Conservation (phyloP, 2,329 filamentous ascomycete species). For the Stenocarpella maydis region DNA sequence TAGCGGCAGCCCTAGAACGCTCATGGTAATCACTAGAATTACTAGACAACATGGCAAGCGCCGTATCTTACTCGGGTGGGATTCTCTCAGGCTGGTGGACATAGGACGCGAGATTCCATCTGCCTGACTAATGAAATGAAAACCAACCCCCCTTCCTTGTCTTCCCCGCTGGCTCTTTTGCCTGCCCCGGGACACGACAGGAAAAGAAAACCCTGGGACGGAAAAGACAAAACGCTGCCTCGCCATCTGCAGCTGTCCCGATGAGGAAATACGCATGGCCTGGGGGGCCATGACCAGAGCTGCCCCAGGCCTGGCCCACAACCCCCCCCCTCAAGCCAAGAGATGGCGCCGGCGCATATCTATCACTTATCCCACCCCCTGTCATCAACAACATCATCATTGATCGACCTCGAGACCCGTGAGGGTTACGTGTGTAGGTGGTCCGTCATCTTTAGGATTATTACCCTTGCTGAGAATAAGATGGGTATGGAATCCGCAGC, state of each 20-base stretch:
- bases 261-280: conserved; percentile 15
- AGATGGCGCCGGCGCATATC: conserved; percentile 15
- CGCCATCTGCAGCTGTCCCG: conserved; percentile 27
- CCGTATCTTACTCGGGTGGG: conserved; percentile 15
- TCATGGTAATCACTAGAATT: conserved; percentile 8
- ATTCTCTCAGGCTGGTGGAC: neutral
- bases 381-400: neutral
- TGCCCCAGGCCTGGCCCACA: no score
- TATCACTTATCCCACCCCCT: neutral
- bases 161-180: neutral
- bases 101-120: conserved; percentile 8
- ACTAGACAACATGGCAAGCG: conserved; percentile 24
- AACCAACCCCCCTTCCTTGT: no score
- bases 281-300: conserved; percentile 7
- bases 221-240: neutral
- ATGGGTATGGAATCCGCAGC: neutral
- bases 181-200: neutral
- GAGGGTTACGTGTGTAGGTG: neutral
- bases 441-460: neutral
- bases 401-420: conserved; percentile 10
- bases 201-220: no score
- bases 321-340: no score
- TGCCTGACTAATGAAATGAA: neutral
- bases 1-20: conserved; percentile 18
- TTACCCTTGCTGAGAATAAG: conserved; percentile 3